Evolutionary conservation across 768 basidiomycete species (phyloP).

Genomic region (Mycena sanguinolenta): DNA sequence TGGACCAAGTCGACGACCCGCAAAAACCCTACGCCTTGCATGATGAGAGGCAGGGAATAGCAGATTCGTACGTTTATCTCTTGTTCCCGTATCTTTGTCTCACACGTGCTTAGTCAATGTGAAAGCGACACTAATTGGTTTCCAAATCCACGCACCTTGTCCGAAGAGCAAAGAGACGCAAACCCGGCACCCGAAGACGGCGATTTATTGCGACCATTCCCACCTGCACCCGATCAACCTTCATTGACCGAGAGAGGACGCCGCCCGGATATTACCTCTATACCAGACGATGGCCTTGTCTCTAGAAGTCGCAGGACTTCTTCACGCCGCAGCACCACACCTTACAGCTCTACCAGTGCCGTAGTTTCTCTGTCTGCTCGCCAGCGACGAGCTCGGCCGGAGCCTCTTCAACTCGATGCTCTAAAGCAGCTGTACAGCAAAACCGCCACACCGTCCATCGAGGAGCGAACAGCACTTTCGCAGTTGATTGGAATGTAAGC

Average conservation of each 20-base stretch:
- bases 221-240: constrained; percentile 28
- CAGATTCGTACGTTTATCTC: constrained; percentile 72
- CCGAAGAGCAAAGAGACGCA: constrained; percentile 69
- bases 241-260: constrained; percentile 42
- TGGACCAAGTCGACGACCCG: constrained; percentile 79
- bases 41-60: constrained; percentile 67
- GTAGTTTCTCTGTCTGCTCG: constrained; percentile 54
- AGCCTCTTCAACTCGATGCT: constrained; percentile 83
- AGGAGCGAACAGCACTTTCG: constrained; percentile 82
- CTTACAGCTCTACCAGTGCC: constrained; percentile 28
- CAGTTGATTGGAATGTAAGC: constrained; percentile 76
- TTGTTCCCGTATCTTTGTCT: constrained; percentile 41
- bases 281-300: constrained; percentile 38
- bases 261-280: constrained; percentile 42
- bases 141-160: constrained; percentile 85
- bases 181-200: background rate
- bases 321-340: constrained; percentile 34
- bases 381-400: constrained; percentile 82
- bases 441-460: constrained; percentile 82
- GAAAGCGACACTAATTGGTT: constrained; percentile 90
- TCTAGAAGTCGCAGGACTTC: constrained; percentile 32
- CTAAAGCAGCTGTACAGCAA: constrained; percentile 77
- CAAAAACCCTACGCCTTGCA: constrained; percentile 73
- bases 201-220: constrained; percentile 19
- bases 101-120: constrained; percentile 65